Conservation (phyloP, 2,329 filamentous ascomycete genomes). For the Elsinoe ampelina region DNA sequence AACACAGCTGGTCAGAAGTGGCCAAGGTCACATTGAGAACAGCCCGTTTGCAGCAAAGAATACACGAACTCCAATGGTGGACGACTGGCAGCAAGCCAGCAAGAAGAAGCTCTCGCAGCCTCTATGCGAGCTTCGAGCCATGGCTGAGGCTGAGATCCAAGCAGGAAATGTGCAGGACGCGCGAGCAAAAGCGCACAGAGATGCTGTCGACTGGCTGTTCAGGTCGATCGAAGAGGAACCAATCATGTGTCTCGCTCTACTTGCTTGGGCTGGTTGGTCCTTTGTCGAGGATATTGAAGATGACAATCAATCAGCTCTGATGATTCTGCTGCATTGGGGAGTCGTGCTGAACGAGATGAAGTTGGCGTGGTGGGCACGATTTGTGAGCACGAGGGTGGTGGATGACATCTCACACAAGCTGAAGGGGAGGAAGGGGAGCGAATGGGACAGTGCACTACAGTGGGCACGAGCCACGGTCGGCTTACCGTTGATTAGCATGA, state of each 20-base stretch:
- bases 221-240: neutral
- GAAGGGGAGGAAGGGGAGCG: neutral
- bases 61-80: neutral
- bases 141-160: neutral
- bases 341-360: neutral
- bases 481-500: neutral
- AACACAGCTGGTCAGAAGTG: neutral
- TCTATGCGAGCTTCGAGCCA: neutral
- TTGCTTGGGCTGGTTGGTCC: conserved; percentile 7
- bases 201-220: neutral
- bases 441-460: neutral
- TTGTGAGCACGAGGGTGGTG: neutral
- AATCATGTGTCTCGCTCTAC: neutral
- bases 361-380: conserved; percentile 2
- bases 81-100: neutral
- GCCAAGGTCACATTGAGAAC: neutral
- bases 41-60: neutral
- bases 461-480: neutral
- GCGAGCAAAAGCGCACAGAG: neutral
- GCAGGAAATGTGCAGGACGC: neutral
- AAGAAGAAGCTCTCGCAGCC: neutral
- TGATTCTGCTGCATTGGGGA: conserved; percentile 7
- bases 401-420: conserved; percentile 2
- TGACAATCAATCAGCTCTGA: neutral
- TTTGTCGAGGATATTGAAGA: conserved; percentile 5